Conservation (phyloP, 2,329 filamentous ascomycete genomes). For the Alternaria atra region DNA sequence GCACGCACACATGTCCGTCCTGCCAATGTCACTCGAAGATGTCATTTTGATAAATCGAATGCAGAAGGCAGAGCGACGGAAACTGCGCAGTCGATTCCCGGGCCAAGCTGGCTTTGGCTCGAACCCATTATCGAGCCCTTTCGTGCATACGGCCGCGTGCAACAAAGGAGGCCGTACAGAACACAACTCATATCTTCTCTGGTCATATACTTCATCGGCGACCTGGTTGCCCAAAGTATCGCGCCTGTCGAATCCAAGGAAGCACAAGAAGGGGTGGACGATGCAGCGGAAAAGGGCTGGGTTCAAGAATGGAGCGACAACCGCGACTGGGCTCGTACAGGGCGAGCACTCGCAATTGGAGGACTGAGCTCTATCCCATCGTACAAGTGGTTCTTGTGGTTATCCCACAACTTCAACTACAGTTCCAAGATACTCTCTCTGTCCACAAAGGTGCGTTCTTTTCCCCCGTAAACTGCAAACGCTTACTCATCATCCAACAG, state of each 20-base stretch:
- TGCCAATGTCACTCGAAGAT: conserved; percentile 21
- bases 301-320: conserved; percentile 56
- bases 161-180: conserved; percentile 75
- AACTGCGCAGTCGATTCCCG: conserved; percentile 50
- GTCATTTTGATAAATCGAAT: conserved; percentile 32
- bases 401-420: conserved; percentile 86
- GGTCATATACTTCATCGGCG: conserved; percentile 80
- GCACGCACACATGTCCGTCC: conserved; percentile 22
- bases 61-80: conserved; percentile 28
- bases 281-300: conserved; percentile 44
- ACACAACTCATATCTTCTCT: conserved; percentile 81
- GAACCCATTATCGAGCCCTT: conserved; percentile 58
- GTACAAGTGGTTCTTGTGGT: conserved; percentile 85
- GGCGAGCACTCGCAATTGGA: conserved; percentile 78
- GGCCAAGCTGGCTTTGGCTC: conserved; percentile 57
- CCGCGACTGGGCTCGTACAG: conserved; percentile 63
- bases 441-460: conserved; percentile 65
- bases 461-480: neutral
- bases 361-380: conserved; percentile 76
- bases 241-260: conserved; percentile 22
- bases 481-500: conserved; percentile 22
- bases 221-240: conserved; percentile 79
- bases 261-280: neutral
- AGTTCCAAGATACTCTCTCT: conserved; percentile 75
- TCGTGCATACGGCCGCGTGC: conserved; percentile 72